A percentile compares a stretch with the other conserved stretches of the same genome.
Evolutionary conservation across 2,329 filamentous ascomycete genomes (phyloP).

Genomic region (Hymenoscyphus fraxineus): DNA sequence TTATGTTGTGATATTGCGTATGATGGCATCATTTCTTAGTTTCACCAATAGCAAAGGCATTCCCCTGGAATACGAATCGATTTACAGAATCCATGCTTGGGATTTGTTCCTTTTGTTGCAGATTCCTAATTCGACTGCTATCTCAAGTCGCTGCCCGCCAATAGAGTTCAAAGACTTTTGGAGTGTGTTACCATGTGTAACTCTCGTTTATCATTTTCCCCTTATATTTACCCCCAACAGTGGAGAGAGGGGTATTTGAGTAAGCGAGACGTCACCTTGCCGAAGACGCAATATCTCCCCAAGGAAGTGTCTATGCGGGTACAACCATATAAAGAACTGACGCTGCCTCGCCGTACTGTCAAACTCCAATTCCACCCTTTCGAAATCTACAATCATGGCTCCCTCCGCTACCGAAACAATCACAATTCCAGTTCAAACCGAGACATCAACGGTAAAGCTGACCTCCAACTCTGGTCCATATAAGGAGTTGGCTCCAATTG

Average conservation of each 20-base stretch:
- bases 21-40: slow-evolving; percentile 15
- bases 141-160: slow-evolving; percentile 4
- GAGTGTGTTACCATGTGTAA: neutral
- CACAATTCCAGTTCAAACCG: slow-evolving; percentile 18
- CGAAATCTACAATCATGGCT: slow-evolving; percentile 25
- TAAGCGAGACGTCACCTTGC: neutral
- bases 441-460: slow-evolving; percentile 20
- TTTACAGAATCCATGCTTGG: neutral
- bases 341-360: neutral
- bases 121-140: neutral
- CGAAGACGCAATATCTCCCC: slow-evolving; percentile 1
- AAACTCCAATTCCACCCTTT: neutral
- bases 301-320: neutral
- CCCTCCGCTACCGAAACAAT: slow-evolving; percentile 31
- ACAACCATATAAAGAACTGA: slow-evolving; percentile 4
- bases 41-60: slow-evolving; percentile 7
- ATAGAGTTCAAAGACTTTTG: neutral
- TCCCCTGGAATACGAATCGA: neutral
- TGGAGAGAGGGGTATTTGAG: slow-evolving; percentile 6
- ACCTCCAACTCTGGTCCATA: slow-evolving; percentile 28
- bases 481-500: slow-evolving; percentile 32
- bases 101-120: neutral
- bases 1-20: slow-evolving; percentile 15
- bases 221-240: neutral
- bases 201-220: neutral